Conservation (phyloP, 2,329 filamentous ascomycete genomes). For the Sclerotiophoma versabilis region DNA sequence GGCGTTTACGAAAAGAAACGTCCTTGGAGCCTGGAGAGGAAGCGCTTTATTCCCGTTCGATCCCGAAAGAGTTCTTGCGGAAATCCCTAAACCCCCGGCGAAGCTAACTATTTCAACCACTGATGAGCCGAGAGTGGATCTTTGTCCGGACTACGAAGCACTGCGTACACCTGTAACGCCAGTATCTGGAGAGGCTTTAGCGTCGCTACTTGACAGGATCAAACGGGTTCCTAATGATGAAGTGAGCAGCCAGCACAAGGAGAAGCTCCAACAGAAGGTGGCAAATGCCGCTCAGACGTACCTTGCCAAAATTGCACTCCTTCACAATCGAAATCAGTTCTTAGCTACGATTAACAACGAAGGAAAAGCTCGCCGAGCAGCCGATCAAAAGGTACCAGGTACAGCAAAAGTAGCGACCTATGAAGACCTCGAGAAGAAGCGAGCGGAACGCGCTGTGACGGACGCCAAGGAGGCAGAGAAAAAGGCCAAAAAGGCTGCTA, state of each 20-base stretch:
- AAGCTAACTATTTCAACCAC: constrained; percentile 20
- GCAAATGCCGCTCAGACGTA: constrained; percentile 32
- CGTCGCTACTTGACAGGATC: constrained; percentile 24
- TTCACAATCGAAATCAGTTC: constrained; percentile 36
- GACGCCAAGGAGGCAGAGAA: background rate
- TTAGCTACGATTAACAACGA: constrained; percentile 39
- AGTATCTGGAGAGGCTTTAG: constrained; percentile 24
- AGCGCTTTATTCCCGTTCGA: constrained; percentile 37
- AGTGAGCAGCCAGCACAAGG: constrained; percentile 16
- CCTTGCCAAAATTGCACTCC: constrained; percentile 33
- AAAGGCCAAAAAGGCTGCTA: background rate
- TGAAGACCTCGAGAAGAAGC: constrained; percentile 13
- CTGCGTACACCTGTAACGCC: constrained; percentile 23
- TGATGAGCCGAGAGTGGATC: background rate
- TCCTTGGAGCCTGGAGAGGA: constrained; percentile 28
- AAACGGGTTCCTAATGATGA: constrained; percentile 21
- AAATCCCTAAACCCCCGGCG: constrained; percentile 30
- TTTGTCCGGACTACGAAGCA: constrained; percentile 20
- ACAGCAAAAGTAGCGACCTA: constrained; percentile 11
- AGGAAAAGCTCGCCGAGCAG: constrained; percentile 16
- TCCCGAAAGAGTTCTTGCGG: constrained; percentile 31
- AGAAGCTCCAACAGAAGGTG: constrained; percentile 23
- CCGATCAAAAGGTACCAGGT: constrained; percentile 7
- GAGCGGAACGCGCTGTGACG: constrained; percentile 13
- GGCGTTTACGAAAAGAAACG: constrained; percentile 34